Conservation (phyloP, 495 filamentous ascomycete species). For the Aspergillus saccharolyticus region DNA sequence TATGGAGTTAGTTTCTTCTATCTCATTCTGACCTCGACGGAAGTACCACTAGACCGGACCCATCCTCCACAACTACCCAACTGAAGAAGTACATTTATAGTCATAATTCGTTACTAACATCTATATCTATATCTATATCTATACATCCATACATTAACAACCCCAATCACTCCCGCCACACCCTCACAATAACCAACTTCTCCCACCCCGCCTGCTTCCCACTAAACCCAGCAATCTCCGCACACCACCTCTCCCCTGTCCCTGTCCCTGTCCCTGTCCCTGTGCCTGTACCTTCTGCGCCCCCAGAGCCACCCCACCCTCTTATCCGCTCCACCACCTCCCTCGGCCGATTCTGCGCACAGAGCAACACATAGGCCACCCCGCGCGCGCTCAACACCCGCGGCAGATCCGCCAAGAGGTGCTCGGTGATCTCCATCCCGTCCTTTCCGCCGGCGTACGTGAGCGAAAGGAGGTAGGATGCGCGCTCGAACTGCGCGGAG, state of each 20-base stretch:
- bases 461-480: conserved; percentile 76
- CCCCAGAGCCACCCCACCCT: conserved; percentile 30
- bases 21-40: neutral
- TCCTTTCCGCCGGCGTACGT: conserved; percentile 84
- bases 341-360: conserved; percentile 77
- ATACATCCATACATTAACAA: too few species aligned
- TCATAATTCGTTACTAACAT: conserved; percentile 3
- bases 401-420: conserved; percentile 64
- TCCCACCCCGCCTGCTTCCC: conserved; percentile 91
- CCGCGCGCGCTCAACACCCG: conserved; percentile 59
- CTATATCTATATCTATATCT: neutral
- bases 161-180: conserved; percentile 65
- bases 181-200: conserved; percentile 73
- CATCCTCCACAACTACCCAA: too few species aligned
- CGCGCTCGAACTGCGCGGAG: conserved; percentile 53
- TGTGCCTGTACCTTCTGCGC: neutral
- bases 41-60: too few species aligned
- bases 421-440: conserved; percentile 89
- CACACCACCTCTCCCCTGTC: conserved; percentile 52
- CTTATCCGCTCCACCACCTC: conserved; percentile 63
- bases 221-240: conserved; percentile 74
- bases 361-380: conserved; percentile 84
- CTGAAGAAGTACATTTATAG: too few species aligned
- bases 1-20: conserved; percentile 8
- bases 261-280: neutral